Evolutionary conservation across 768 basidiomycete genomes (phyloP).

Genomic region (Leccinum aurantiacum): DNA sequence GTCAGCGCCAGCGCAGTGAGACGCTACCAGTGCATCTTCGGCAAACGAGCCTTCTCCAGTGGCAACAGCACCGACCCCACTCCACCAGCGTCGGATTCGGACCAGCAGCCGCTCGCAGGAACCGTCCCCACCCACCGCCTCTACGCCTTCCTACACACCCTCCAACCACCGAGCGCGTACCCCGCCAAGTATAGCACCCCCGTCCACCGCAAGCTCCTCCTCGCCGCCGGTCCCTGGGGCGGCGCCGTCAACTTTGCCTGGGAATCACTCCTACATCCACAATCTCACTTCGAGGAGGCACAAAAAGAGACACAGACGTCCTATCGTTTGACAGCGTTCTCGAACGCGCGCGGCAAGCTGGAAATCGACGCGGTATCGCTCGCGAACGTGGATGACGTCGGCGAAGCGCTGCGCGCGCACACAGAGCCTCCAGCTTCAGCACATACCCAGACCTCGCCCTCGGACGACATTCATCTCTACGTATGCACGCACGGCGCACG

Average conservation of each 20-base stretch:
- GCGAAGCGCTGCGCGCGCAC: constrained; percentile 34
- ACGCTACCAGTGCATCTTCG: background rate
- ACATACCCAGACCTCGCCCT: background rate
- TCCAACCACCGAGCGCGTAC: constrained; percentile 47
- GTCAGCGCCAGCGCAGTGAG: background rate
- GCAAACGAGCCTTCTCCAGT: background rate
- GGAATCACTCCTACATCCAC: constrained; percentile 20
- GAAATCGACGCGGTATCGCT: constrained; percentile 49
- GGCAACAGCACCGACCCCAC: background rate
- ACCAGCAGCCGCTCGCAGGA: constrained; percentile 40
- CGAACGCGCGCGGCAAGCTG: constrained; percentile 43
- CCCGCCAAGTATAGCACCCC: constrained; percentile 48
- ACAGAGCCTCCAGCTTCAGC: constrained; percentile 23
- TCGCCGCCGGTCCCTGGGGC: constrained; percentile 45
- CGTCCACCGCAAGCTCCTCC: constrained; percentile 50
- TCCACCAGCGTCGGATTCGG: background rate
- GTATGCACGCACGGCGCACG: constrained; percentile 79
- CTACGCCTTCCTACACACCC: constrained; percentile 57
- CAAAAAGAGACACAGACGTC: constrained; percentile 15
- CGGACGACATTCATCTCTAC: constrained; percentile 47
- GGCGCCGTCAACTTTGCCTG: constrained; percentile 64
- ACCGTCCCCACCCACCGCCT: constrained; percentile 52
- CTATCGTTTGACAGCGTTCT: constrained; percentile 53
- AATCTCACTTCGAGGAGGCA: background rate
- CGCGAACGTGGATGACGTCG: constrained; percentile 52